Percentiles rank a stretch among this genome's conserved stretches.
phyloP scores from a whole-genome alignment of 169 alveolate genomes.

The Plasmodium ovale region DNA sequence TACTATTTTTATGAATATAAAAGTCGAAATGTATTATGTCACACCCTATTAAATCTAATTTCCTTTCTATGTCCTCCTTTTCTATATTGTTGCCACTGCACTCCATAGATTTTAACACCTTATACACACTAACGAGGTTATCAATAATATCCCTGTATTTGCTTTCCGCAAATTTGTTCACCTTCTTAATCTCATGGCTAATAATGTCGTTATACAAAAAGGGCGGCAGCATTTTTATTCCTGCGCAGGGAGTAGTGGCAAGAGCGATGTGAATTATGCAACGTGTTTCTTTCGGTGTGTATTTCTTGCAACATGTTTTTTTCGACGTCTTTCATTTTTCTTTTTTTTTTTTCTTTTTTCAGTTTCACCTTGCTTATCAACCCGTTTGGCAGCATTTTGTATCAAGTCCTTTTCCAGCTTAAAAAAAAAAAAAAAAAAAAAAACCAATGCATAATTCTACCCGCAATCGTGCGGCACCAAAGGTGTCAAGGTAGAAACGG shows the following conservation, averaged over 20 bases:
- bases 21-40: slow-evolving; percentile 80
- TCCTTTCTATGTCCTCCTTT: slow-evolving; percentile 30
- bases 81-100: background rate
- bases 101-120: slow-evolving; percentile 39
- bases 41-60: slow-evolving; percentile 74
- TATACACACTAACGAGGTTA: slow-evolving; percentile 70
- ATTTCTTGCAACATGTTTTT: background rate
- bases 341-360: background rate
- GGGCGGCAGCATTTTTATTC: slow-evolving; percentile 70
- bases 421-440: slow-evolving; percentile 11
- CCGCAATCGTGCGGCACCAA: too few relatives aligned
- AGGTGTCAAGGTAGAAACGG: too few relatives aligned
- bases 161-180: slow-evolving; percentile 77
- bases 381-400: slow-evolving; percentile 53
- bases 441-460: too few relatives aligned
- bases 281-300: background rate
- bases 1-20: slow-evolving; percentile 78
- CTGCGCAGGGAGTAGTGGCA: background rate
- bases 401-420: slow-evolving; percentile 65
- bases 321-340: background rate
- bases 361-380: slow-evolving; percentile 56
- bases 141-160: slow-evolving; percentile 77
- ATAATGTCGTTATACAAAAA: slow-evolving; percentile 77
- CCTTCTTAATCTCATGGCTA: slow-evolving; percentile 78
- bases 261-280: background rate